Conservation (phyloP, 495 filamentous ascomycete genomes). For the Tuber indicum region DNA sequence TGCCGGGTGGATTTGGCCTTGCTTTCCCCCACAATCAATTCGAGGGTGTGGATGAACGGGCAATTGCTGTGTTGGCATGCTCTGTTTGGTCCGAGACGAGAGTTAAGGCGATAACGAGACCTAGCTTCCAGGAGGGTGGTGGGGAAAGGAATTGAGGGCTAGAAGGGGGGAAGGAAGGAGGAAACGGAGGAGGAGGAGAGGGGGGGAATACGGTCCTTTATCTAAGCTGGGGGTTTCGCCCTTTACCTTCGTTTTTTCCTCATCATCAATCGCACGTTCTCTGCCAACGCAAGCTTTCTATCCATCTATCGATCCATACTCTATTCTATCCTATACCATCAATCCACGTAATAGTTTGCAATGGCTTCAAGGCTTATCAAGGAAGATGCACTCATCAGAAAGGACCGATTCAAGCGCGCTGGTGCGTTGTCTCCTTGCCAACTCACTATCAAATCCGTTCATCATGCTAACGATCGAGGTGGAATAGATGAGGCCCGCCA, state of each 20-base stretch:
- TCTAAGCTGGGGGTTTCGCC: constrained; percentile 33
- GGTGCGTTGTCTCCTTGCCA: constrained; percentile 26
- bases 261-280: constrained; percentile 28
- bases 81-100: constrained; percentile 37
- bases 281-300: constrained; percentile 14
- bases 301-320: constrained; percentile 12
- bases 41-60: constrained; percentile 30
- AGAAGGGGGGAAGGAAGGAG: constrained; percentile 11
- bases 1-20: constrained; percentile 3
- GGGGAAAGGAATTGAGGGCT: constrained; percentile 24
- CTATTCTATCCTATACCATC: constrained; percentile 8
- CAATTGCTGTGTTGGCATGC: constrained; percentile 37
- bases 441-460: constrained; percentile 1
- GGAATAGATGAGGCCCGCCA: constrained; percentile 38
- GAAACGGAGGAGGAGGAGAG: constrained; percentile 14
- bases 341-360: constrained; percentile 33
- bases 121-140: constrained; percentile 18
- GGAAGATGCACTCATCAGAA: constrained; percentile 39
- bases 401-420: constrained; percentile 42
- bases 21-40: background rate
- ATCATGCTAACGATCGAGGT: constrained; percentile 15
- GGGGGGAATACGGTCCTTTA: constrained; percentile 21
- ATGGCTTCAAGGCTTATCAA: constrained; percentile 43
- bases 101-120: constrained; percentile 17
- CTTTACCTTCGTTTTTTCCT: constrained; percentile 18